Evolutionary conservation across 306 rosid species (phyloP).

Genomic region (Dalbergia cultrata): DNA sequence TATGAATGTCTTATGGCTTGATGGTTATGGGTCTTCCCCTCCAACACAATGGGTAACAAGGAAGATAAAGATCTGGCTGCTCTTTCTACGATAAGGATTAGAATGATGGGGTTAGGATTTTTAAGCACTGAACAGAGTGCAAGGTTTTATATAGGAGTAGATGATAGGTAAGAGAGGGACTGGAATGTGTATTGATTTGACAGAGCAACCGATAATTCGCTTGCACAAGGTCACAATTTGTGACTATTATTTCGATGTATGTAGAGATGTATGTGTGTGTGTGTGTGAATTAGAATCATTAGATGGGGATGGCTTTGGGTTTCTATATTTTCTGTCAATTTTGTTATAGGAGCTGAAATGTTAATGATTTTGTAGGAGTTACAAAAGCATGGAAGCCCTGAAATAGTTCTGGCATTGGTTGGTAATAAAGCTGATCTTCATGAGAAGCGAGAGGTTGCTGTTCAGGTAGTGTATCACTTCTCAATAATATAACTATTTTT

Average conservation of each 20-base stretch:
- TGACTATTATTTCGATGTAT: conserved; percentile 24
- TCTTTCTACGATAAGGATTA: conserved; percentile 25
- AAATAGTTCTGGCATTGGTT: conserved; percentile 92
- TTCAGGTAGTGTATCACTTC: conserved; percentile 63
- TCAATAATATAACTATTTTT: conserved; percentile 9
- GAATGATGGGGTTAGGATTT: conserved; percentile 11
- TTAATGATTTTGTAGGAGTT: conserved; percentile 68
- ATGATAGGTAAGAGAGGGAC: conserved; percentile 16
- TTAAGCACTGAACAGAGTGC: background rate
- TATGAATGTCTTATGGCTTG: conserved; percentile 2
- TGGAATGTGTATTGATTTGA: no score
- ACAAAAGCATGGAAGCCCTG: conserved; percentile 96
- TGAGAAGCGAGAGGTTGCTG: conserved; percentile 85
- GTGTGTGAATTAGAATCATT: background rate
- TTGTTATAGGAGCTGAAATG: conserved; percentile 45
- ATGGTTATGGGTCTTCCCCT: background rate
- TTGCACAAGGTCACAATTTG: conserved; percentile 10
- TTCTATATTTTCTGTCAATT: conserved; percentile 29
- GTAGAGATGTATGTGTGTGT: background rate
- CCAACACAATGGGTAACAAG: conserved; percentile 7
- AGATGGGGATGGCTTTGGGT: background rate
- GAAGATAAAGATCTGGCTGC: conserved; percentile 14
- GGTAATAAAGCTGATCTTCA: conserved; percentile 97
- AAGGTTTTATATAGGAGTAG: background rate
- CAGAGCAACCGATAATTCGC: background rate